Percentiles rank a stretch among this genome's conserved stretches.
Conservation (phyloP, 768 basidiomycete genomes). For the Inosperma sp. region DNA sequence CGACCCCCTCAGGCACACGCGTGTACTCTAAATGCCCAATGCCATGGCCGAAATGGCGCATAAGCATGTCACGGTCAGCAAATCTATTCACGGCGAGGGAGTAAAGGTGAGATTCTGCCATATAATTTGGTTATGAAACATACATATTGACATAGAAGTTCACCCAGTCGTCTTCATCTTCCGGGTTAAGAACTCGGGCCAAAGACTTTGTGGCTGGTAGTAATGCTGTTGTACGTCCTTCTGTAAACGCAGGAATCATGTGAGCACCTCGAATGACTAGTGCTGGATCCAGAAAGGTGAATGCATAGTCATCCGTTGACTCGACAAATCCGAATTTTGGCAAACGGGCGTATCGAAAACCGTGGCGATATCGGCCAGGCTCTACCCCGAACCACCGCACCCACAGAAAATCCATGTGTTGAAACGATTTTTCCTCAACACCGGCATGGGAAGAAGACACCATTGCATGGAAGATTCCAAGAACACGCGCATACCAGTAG, state of each 20-base stretch:
- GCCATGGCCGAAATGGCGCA: conserved; percentile 29
- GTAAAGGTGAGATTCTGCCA: conserved; percentile 1
- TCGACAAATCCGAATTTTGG: conserved; percentile 34
- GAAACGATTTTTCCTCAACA: not conserved
- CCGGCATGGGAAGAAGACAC: conserved; percentile 2
- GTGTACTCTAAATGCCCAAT: conserved; percentile 25
- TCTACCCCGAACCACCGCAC: conserved; percentile 23
- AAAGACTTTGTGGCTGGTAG: conserved; percentile 12
- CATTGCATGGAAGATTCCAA: conserved; percentile 19
- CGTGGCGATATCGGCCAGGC: not conserved
- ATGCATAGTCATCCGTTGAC: conserved; percentile 21
- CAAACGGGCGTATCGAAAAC: conserved; percentile 12
- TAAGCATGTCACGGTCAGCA: conserved; percentile 33
- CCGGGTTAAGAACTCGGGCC: conserved; percentile 5
- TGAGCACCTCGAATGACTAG: conserved; percentile 37
- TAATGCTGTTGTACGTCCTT: conserved; percentile 17
- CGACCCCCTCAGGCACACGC: not conserved
- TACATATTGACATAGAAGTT: conserved; percentile 37
- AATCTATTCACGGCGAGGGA: conserved; percentile 22
- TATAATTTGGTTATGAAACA: conserved; percentile 13
- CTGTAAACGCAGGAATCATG: conserved; percentile 38
- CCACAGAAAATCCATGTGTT: conserved; percentile 24
- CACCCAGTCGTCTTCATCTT: conserved; percentile 27
- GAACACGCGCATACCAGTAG: conserved; percentile 29
- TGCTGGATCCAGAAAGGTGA: conserved; percentile 45